Base-by-base conservation (phyloP, 805 yeast species). In the Millerago galiae region DNA sequence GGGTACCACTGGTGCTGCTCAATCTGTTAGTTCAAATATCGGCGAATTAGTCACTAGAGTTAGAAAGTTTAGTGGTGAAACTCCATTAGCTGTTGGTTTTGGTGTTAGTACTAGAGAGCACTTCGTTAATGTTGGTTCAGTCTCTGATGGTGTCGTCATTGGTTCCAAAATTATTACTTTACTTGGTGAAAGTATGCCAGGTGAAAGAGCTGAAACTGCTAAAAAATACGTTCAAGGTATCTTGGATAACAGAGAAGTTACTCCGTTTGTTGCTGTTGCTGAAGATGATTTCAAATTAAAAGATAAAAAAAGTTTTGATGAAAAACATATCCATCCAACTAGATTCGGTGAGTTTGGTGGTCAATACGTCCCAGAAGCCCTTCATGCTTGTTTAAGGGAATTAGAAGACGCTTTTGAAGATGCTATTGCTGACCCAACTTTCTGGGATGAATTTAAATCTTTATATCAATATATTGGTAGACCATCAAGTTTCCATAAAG, bases 311-410 rank as follows among this genome's bases (percentile, higher is more conserved):
- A 58, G 59, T 7, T 74, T 76, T 49, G 70, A 70, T 44, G 93
- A 83, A 61, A 46, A 50, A 5, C 93, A 84, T 59, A 75, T 77
- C 48, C 84, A 75, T 60, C 75, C 79, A 52, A 83, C 91, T 44
- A 74, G 83, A 49, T 91, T 91, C 56, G 99, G 98, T 58, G 89
- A 80, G 38, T 95, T 88, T 60, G 99, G 99, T 62, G 99, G 99
- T 46, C 99, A 93, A 69, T 93, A 88, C 60, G 99, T 93, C 33
- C 99, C 99, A 32, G 99, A 93, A 70, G 87, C 95, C 17, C 70
- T 93, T 58, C 91, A 90, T 66, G 77, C 95, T 35, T 91, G 98
- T 70, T 73, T 93, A 54, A 76, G 80, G 48, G 95, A 93, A 67
- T 75, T 93, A 44, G 99, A 93, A 68, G 70, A 62, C 41, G 97